Conservation (phyloP, 78 protist genomes). For the Dictyostelium brefeldianum region DNA sequence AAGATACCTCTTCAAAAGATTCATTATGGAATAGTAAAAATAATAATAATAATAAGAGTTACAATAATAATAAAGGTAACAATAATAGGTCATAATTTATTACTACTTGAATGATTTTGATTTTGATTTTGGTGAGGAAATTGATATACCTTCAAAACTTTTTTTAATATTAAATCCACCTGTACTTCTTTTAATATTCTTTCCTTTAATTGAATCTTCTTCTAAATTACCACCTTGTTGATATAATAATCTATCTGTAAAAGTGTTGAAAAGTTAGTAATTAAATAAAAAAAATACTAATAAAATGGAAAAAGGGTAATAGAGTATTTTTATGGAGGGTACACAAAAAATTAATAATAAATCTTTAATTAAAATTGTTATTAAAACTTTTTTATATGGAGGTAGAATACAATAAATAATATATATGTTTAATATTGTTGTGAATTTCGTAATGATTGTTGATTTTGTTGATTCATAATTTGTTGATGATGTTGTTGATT, state of each 20-base stretch:
- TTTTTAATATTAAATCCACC: not conserved
- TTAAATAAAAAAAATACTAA: not conserved
- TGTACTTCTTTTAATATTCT: not conserved
- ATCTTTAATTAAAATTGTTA: not conserved
- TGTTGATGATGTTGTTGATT: not conserved
- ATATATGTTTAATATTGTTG: not conserved
- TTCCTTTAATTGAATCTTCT: not conserved
- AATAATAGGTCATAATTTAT: not conserved
- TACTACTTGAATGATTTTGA: not conserved
- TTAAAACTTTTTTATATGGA: not conserved
- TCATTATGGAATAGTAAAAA: conserved; percentile 40
- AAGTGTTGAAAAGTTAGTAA: not conserved
- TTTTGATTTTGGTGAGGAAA: not conserved
- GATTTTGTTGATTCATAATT: not conserved
- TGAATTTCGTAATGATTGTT: too few relatives aligned
- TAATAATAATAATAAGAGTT: not conserved
- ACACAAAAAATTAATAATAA: not conserved
- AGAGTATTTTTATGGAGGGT: not conserved
- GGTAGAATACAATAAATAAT: not conserved
- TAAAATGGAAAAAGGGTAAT: not conserved
- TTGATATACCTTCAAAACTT: not conserved
- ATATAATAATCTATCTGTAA: not conserved
- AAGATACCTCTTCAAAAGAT: conserved; percentile 68
- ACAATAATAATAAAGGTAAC: not conserved
- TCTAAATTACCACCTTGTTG: not conserved